Evolutionary conservation across 2,329 filamentous ascomycete species (phyloP).

Genomic region (Epichloe gansuensis): DNA sequence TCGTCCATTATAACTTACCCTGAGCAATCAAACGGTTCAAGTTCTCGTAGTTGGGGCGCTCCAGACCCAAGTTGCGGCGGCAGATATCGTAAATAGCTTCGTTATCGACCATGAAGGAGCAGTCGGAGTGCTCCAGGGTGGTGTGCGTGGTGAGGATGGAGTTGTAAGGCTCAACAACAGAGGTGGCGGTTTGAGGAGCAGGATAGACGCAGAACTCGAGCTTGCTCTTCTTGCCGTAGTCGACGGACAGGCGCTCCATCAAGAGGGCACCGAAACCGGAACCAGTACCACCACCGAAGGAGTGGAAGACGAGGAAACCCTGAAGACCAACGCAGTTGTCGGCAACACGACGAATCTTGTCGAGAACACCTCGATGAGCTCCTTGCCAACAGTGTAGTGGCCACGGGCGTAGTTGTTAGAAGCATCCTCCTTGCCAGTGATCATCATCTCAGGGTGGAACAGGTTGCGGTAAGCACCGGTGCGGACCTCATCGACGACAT

Average conservation of each 20-base stretch:
- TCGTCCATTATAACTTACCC: constrained; percentile 40
- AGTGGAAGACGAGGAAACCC: constrained; percentile 99
- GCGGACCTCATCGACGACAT: constrained; percentile 98
- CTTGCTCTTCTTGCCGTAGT: constrained; percentile 99
- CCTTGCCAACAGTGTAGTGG: constrained; percentile 99
- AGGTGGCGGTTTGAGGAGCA: constrained; percentile 90
- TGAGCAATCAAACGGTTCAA: constrained; percentile 97
- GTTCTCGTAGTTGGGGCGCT: constrained; percentile 97
- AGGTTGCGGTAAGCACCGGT: constrained; percentile 91
- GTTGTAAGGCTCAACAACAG: constrained; percentile 99
- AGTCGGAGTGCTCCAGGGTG: constrained; percentile 98
- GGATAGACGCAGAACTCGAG: constrained; percentile 99
- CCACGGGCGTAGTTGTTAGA: constrained; percentile 99
- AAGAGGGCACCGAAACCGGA: constrained; percentile 97
- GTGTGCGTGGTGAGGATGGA: constrained; percentile 98
- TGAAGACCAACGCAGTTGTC: constrained; percentile 97
- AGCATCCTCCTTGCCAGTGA: constrained; percentile 99
- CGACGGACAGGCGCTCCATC: constrained; percentile 97
- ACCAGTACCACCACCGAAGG: constrained; percentile 96
- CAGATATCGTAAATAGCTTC: constrained; percentile 99
- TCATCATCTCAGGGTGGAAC: constrained; percentile 99
- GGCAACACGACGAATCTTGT: constrained; percentile 95
- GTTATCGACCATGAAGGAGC: constrained; percentile 99
- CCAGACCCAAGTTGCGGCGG: constrained; percentile 91
- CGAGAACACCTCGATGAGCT: constrained; percentile 95